These are phyloP conservation scores for Panicum hallii DNA, from an alignment of 202 grass and related monocot species.

Conservation along the genomic window DNA sequence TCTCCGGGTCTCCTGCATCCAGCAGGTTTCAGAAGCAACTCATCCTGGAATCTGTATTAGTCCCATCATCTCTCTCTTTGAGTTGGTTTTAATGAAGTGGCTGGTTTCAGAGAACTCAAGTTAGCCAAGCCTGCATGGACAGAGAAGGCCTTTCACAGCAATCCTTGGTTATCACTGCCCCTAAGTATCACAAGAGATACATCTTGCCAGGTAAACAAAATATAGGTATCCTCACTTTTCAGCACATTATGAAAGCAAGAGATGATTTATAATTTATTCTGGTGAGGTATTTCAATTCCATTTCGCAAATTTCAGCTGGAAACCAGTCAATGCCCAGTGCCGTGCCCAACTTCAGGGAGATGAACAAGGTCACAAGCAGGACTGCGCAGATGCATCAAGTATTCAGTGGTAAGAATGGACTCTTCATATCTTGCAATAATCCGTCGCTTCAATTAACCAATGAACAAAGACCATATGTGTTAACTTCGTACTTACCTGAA, in stretches of 20 bases:
- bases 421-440: background rate
- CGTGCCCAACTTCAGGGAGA: constrained; percentile 66
- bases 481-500: constrained; percentile 11
- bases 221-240: background rate
- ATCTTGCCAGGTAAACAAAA: constrained; percentile 62
- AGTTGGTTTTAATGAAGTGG: background rate
- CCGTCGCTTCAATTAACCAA: constrained; percentile 22
- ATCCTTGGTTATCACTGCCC: constrained; percentile 75
- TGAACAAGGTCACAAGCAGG: constrained; percentile 57
- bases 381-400: constrained; percentile 52
- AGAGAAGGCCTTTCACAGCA: constrained; percentile 82
- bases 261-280: constrained; percentile 27
- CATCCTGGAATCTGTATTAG: constrained; percentile 23
- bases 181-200: constrained; percentile 89
- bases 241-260: background rate
- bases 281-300: constrained; percentile 25
- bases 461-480: background rate
- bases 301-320: constrained; percentile 42
- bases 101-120: constrained; percentile 68
- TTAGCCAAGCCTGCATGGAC: constrained; percentile 68
- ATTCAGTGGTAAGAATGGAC: constrained; percentile 47
- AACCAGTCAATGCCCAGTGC: constrained; percentile 66
- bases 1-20: constrained; percentile 63
- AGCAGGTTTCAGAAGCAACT: constrained; percentile 59
- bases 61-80: background rate